Conservation (phyloP, 1,284 basidiomycete species). For the Pulchroboletus neoregius region DNA sequence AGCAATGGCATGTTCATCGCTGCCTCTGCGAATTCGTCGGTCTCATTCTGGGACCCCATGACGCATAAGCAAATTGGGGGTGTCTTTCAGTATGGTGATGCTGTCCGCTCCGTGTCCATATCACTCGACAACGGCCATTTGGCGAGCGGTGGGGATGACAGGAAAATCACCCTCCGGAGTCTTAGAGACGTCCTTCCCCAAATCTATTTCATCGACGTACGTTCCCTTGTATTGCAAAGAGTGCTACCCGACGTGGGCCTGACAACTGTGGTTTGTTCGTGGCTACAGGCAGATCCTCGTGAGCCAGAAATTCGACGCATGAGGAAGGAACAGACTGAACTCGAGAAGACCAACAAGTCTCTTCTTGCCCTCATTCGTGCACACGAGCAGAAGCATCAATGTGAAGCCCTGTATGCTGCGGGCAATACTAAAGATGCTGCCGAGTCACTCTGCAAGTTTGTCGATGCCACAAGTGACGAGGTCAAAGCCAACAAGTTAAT, state of each 20-base stretch:
- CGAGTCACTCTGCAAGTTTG: not conserved
- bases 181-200: not conserved
- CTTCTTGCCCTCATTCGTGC: not conserved
- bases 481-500: too few relatives aligned
- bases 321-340: not conserved
- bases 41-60: not conserved
- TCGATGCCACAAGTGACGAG: not conserved
- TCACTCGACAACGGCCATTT: not conserved
- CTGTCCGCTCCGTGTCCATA: not conserved
- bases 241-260: not conserved
- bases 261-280: not conserved
- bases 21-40: not conserved
- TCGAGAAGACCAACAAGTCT: not conserved
- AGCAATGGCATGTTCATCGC: not conserved
- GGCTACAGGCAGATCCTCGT: not conserved
- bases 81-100: not conserved
- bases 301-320: not conserved
- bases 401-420: not conserved
- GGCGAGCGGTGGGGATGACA: not conserved
- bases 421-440: slow-evolving; percentile 3
- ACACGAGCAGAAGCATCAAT: not conserved
- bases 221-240: not conserved
- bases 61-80: not conserved
- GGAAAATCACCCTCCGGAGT: not conserved
- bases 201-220: not conserved